Evolutionary conservation across 176 grass and related monocot genomes (phyloP).

Genomic region (Juncus effusus): DNA sequence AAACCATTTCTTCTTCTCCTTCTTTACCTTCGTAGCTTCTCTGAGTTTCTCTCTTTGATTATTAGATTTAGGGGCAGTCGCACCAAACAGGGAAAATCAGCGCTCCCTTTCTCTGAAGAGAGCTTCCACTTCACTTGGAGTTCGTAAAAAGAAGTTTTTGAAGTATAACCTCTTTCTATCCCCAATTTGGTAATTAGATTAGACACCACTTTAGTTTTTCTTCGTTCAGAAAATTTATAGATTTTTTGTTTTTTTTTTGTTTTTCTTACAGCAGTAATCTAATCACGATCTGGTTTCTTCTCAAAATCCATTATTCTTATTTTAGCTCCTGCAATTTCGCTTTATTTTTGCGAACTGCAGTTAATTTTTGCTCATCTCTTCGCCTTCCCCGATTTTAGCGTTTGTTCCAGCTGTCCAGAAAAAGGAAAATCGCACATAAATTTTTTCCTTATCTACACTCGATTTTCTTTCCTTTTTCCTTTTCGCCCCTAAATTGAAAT

Average conservation of each 20-base stretch:
- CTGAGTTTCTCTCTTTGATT: background rate
- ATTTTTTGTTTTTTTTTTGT: background rate
- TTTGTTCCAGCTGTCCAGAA: background rate
- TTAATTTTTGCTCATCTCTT: background rate
- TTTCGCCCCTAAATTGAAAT: background rate
- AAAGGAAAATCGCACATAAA: background rate
- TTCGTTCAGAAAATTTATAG: background rate
- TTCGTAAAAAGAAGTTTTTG: background rate
- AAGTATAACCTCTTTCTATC: conserved; percentile 4
- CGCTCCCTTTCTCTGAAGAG: conserved; percentile 2
- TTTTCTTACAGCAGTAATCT: background rate
- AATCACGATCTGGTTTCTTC: conserved; percentile 11
- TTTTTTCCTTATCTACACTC: background rate
- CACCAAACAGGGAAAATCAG: background rate
- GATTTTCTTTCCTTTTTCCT: background rate
- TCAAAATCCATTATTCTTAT: background rate
- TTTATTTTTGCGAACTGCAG: background rate
- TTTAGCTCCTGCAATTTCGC: background rate
- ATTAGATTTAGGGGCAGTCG: background rate
- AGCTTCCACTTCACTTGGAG: background rate
- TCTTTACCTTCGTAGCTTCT: background rate
- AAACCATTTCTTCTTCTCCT: conserved; percentile 15
- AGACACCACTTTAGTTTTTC: background rate
- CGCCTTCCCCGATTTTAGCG: background rate
- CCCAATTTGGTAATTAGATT: conserved; percentile 10